Conservation (phyloP, 306 rosid genomes). For the Dryas octopetala region DNA sequence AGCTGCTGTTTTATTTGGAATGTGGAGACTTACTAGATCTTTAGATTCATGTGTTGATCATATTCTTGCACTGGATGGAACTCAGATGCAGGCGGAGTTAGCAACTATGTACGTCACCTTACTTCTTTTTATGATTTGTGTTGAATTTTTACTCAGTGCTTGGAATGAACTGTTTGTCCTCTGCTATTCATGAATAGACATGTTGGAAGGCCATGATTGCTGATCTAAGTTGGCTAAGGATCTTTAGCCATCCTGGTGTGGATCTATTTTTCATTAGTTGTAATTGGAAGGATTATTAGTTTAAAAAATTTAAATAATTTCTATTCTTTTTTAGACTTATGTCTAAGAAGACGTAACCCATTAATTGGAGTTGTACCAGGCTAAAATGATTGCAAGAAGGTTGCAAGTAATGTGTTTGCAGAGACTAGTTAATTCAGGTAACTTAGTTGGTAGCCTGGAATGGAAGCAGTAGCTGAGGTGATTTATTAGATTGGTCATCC, state of each 20-base stretch:
- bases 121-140: conserved; percentile 17
- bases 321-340: background rate
- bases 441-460: background rate
- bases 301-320: background rate
- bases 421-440: background rate
- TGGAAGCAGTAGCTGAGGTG: background rate
- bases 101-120: conserved; percentile 62
- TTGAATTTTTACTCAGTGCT: conserved; percentile 9
- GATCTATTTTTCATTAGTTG: background rate
- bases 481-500: background rate
- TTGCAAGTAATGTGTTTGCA: background rate
- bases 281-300: background rate
- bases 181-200: conserved; percentile 16
- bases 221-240: conserved; percentile 1
- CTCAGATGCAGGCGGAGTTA: conserved; percentile 69
- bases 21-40: conserved; percentile 46
- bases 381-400: background rate
- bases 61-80: conserved; percentile 72
- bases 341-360: background rate
- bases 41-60: conserved; percentile 44
- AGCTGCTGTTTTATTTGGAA: conserved; percentile 46
- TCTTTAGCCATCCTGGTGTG: background rate
- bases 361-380: background rate
- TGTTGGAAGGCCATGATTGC: background rate
- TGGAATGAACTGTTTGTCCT: background rate